Conservation (phyloP, 257 asterid genomes). For the Ocimum tenuiflorum region DNA sequence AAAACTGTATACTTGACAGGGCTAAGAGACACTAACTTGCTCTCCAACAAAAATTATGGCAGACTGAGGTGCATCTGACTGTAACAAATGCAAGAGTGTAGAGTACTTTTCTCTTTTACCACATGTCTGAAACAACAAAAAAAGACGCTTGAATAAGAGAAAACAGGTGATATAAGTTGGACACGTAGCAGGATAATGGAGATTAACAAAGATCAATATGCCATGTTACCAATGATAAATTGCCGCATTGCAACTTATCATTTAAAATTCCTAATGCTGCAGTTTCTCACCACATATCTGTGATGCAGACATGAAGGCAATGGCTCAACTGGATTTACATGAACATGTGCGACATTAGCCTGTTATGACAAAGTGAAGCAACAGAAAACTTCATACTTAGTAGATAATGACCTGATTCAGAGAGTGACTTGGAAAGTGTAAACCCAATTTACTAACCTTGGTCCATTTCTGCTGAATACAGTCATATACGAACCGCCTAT, state of each 20-base stretch:
- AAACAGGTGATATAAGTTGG: background rate
- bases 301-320: constrained; percentile 84
- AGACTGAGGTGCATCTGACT: constrained; percentile 66
- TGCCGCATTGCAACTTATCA: background rate
- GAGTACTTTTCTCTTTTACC: constrained; percentile 55
- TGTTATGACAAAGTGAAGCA: constrained; percentile 33
- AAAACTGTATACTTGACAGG: constrained; percentile 9
- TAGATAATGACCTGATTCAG: constrained; percentile 7
- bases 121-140: constrained; percentile 47
- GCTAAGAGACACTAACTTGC: constrained; percentile 55
- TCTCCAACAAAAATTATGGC: constrained; percentile 85
- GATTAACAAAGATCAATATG: constrained; percentile 3
- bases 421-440: constrained; percentile 3
- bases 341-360: constrained; percentile 74
- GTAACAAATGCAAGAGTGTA: constrained; percentile 53
- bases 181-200: background rate
- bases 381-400: constrained; percentile 17
- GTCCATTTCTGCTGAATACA: constrained; percentile 95
- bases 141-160: constrained; percentile 13
- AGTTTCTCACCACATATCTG: constrained; percentile 72
- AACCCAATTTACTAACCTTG: constrained; percentile 42
- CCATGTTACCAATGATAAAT: background rate
- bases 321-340: constrained; percentile 70
- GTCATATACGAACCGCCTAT: constrained; percentile 67
- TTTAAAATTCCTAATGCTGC: constrained; percentile 5